Conservation (phyloP, 805 yeast species). For the Teunomyces gatunensis region DNA sequence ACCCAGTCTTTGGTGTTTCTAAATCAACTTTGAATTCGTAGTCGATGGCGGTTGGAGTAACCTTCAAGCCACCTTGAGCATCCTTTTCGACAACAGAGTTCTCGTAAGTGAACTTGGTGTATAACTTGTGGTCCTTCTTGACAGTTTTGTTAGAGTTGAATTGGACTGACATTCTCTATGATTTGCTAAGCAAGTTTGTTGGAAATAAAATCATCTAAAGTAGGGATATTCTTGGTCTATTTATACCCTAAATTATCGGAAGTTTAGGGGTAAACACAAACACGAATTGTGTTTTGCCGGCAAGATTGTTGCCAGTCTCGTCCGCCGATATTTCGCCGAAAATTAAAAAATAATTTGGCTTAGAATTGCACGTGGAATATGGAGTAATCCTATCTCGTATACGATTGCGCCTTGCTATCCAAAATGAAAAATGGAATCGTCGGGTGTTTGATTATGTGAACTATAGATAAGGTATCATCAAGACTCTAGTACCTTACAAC, state of each 20-base stretch:
- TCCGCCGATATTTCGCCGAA: slow-evolving; percentile 31
- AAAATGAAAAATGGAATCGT: too few species aligned
- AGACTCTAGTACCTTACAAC: too few species aligned
- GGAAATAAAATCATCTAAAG: neutral
- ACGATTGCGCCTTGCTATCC: neutral
- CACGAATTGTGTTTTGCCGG: neutral
- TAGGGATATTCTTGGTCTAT: slow-evolving; percentile 8
- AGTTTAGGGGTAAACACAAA: neutral
- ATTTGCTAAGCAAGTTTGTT: neutral
- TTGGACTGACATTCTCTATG: slow-evolving; percentile 34
- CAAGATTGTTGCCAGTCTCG: neutral
- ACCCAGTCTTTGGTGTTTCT: slow-evolving; percentile 79
- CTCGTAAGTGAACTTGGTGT: slow-evolving; percentile 67
- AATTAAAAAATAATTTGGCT: neutral
- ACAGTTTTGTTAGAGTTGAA: slow-evolving; percentile 55
- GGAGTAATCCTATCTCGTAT: neutral
- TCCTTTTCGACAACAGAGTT: slow-evolving; percentile 66
- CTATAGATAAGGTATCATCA: too few species aligned
- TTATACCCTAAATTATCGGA: slow-evolving; percentile 9
- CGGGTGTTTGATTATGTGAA: too few species aligned
- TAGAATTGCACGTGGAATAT: neutral
- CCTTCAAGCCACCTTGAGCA: slow-evolving; percentile 55
- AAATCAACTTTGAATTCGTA: slow-evolving; percentile 86
- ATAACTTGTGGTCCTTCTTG: slow-evolving; percentile 49
- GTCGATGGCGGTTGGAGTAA: slow-evolving; percentile 68